Percentiles rank a stretch among this genome's conserved stretches.
Conservation (phyloP, 176 grass and related monocot species). For the Puya raimondii region DNA sequence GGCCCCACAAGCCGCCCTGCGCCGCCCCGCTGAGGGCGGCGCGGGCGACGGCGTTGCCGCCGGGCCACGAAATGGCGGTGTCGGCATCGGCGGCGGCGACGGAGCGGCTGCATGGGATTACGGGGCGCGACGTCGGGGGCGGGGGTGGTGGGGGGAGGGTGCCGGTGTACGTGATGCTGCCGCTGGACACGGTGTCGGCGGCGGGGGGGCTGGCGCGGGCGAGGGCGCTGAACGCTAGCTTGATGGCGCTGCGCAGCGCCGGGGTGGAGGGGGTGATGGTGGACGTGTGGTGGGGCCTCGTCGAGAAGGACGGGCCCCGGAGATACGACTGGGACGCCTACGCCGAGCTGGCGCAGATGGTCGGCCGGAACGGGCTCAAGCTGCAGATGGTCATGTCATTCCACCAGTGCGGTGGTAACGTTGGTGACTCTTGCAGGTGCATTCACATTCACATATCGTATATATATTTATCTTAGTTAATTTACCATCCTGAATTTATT, state of each 20-base stretch:
- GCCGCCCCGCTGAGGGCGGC: conserved; percentile 6
- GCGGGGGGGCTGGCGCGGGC: conserved; percentile 34
- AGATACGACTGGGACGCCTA: conserved; percentile 84
- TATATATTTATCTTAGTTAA: background rate
- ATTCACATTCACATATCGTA: background rate
- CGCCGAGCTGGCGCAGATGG: conserved; percentile 77
- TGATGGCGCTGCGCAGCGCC: conserved; percentile 65
- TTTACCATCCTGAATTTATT: background rate
- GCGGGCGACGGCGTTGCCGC: background rate
- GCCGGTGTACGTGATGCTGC: conserved; percentile 92
- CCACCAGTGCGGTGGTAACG: conserved; percentile 53
- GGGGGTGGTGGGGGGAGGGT: conserved; percentile 14
- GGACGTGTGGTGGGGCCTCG: conserved; percentile 96
- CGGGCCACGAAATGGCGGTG: background rate
- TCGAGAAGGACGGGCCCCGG: conserved; percentile 57
- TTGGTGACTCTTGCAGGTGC: conserved; percentile 80
- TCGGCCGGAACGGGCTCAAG: conserved; percentile 54
- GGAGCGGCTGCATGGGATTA: conserved; percentile 33
- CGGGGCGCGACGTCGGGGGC: background rate
- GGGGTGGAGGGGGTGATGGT: conserved; percentile 96
- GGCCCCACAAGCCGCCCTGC: background rate
- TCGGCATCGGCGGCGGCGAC: background rate
- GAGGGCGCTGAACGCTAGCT: conserved; percentile 57
- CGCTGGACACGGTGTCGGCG: conserved; percentile 62
- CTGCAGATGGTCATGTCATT: conserved; percentile 95